These are phyloP conservation scores for Spinacia oleracea DNA, from an alignment of 179 eudicot genomes.

Conservation along the genomic window DNA sequence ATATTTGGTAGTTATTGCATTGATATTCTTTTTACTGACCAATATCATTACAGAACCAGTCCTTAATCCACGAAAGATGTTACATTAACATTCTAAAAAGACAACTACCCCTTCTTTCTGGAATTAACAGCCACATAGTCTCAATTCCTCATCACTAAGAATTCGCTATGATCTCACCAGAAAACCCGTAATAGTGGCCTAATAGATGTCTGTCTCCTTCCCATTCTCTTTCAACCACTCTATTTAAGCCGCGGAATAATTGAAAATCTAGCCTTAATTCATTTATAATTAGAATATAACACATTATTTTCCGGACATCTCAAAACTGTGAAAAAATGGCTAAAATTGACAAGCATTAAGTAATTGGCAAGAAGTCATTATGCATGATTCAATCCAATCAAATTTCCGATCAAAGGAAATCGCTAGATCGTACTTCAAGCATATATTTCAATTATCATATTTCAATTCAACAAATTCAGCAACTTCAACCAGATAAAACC, in stretches of 20 bases:
- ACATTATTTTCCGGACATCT: background rate
- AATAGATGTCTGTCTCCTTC: too few species aligned
- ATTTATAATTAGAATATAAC: too few species aligned
- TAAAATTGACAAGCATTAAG: background rate
- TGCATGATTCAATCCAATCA: background rate
- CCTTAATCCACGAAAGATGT: background rate
- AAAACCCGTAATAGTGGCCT: too few species aligned
- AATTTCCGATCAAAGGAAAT: background rate
- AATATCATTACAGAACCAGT: background rate
- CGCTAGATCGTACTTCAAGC: background rate
- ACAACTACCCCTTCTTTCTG: background rate
- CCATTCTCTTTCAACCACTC: too few species aligned
- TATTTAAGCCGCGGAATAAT: too few species aligned
- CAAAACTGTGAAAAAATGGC: background rate
- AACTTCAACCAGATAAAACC: background rate
- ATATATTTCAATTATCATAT: background rate
- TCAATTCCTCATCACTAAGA: too few species aligned
- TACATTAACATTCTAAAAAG: background rate
- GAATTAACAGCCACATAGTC: too few species aligned
- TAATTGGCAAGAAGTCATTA: too few species aligned
- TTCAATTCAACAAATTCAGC: background rate
- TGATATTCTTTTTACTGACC: background rate
- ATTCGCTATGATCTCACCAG: too few species aligned
- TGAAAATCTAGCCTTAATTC: too few species aligned
- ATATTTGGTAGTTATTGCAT: background rate